A percentile compares a stretch with the other conserved stretches of the same genome.
Conservation (phyloP, 2,329 filamentous ascomycete genomes). For the Ceratocystis cubensis region DNA sequence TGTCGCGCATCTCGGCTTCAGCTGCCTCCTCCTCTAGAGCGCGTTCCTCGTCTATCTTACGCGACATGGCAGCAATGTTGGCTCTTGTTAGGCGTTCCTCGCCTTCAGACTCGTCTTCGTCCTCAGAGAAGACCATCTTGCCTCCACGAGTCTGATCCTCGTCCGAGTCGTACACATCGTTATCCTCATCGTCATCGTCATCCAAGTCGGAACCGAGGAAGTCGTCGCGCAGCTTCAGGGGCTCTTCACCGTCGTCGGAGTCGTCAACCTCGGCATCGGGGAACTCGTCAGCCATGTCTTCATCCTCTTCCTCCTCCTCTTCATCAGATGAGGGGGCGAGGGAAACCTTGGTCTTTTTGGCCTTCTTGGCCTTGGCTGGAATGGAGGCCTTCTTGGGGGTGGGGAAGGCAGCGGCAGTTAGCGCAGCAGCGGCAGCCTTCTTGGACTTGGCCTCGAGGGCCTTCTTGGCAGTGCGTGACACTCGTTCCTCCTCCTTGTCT, state of each 20-base stretch:
- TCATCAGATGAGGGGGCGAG: constrained; percentile 28
- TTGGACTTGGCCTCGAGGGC: constrained; percentile 25
- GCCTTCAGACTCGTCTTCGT: constrained; percentile 76
- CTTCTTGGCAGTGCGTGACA: constrained; percentile 27
- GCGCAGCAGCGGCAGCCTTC: constrained; percentile 28
- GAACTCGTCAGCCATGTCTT: constrained; percentile 34
- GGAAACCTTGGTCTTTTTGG: constrained; percentile 24
- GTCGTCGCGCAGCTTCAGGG: constrained; percentile 39
- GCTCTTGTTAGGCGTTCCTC: constrained; percentile 88
- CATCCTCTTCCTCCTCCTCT: constrained; percentile 29
- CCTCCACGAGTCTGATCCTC: constrained; percentile 41
- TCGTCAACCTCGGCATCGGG: constrained; percentile 32
- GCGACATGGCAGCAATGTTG: constrained; percentile 85
- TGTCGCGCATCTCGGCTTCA: constrained; percentile 71
- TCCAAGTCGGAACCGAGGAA: constrained; percentile 33
- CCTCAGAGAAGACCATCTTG: constrained; percentile 80
- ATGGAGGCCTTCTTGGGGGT: constrained; percentile 25
- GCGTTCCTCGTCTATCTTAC: constrained; percentile 65
- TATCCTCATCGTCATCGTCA: constrained; percentile 35
- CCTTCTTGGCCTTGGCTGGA: constrained; percentile 28
- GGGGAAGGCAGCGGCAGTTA: constrained; percentile 24
- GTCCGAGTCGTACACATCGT: constrained; percentile 61
- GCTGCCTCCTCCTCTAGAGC: constrained; percentile 72
- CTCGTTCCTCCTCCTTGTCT: constrained; percentile 26
- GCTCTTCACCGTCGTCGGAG: constrained; percentile 34